These are phyloP conservation scores for Chrysoporthe puriensis DNA, from an alignment of 2,329 filamentous ascomycete species.

Conservation along the genomic window DNA sequence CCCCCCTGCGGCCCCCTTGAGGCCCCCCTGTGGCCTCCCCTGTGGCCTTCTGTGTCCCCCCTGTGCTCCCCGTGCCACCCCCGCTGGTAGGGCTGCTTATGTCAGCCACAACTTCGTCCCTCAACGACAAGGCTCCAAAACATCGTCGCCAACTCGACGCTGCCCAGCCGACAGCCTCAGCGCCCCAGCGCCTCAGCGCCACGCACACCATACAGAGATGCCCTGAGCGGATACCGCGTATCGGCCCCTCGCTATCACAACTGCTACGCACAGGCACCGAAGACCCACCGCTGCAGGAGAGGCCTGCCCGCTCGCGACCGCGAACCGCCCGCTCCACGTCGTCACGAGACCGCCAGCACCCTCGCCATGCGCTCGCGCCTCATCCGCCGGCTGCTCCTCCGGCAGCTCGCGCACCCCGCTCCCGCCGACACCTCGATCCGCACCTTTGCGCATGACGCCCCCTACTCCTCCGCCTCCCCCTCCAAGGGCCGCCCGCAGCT, in stretches of 20 bases:
- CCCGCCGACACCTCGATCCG: constrained; percentile 31
- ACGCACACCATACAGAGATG: background rate
- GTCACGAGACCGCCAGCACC: background rate
- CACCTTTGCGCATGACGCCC: constrained; percentile 63
- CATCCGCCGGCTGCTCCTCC: constrained; percentile 40
- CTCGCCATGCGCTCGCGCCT: constrained; percentile 45
- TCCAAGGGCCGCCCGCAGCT: constrained; percentile 46
- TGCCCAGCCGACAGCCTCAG: too few relatives aligned
- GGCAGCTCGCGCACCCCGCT: constrained; percentile 22
- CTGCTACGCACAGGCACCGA: background rate
- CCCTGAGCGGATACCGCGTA: background rate
- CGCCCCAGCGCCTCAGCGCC: too few relatives aligned
- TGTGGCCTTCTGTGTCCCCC: too few relatives aligned
- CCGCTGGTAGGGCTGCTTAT: background rate
- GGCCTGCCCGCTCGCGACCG: too few relatives aligned
- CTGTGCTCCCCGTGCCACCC: too few relatives aligned
- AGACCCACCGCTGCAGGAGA: too few relatives aligned
- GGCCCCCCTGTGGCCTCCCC: too few relatives aligned
- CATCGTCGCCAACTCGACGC: too few relatives aligned
- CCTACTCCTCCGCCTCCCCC: constrained; percentile 39
- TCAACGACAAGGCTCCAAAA: too few relatives aligned
- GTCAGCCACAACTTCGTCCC: constrained; percentile 2
- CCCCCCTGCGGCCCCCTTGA: too few relatives aligned
- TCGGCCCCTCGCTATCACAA: background rate
- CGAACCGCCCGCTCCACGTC: too few relatives aligned